Base-by-base conservation (phyloP, 306 rosid genomes). In the Prunus mira region DNA sequence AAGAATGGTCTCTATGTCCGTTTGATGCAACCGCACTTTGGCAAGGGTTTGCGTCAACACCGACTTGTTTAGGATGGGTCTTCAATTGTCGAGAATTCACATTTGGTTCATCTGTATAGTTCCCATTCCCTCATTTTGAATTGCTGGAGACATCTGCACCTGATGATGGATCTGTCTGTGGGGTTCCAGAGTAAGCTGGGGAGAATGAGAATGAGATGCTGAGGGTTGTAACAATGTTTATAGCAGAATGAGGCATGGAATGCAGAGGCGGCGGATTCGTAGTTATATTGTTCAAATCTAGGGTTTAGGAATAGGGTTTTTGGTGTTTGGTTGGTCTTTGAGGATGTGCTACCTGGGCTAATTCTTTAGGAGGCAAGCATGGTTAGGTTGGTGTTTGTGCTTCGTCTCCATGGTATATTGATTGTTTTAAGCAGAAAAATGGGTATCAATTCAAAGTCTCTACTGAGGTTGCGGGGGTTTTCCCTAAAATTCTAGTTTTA, bases 1-100 rank as follows among this genome's bases (percentile, higher is more conserved):
- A 96, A 91, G 91, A 96, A 89, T 74, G 99, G 99, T 62, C 83
- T 96, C 19, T 96, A 96, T 66, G 98, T 88, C 56, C 93, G 95
- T 54, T 89, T 96, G 85, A 96, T 92, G 98, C 99, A 96, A 82
- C 99, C 99, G 47, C 99, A 96, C 85, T 92, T 92, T 62, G 99
- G 98, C 38, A 96, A 96, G 86, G 97, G 84, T 73, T 62, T 96
- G 87, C 99, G 99, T 47, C 99, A 86, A 80, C 98, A 89, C 83
- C 91, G 98, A 32, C 93, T 90, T 71, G 69, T 91, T 64, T 96
- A 89, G 89, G 79, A 65, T 76, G 71, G 81, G 74, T 61, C 32
- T 74, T 49, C 56, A 70, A 68, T 83, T 55, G 81, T 72, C 76
- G 11, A 11, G 58, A 70, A 43, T 82, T 69, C 72, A 71, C 38